phyloP scores from a whole-genome alignment of 306 rosid genomes.

The Cucumis melo region DNA sequence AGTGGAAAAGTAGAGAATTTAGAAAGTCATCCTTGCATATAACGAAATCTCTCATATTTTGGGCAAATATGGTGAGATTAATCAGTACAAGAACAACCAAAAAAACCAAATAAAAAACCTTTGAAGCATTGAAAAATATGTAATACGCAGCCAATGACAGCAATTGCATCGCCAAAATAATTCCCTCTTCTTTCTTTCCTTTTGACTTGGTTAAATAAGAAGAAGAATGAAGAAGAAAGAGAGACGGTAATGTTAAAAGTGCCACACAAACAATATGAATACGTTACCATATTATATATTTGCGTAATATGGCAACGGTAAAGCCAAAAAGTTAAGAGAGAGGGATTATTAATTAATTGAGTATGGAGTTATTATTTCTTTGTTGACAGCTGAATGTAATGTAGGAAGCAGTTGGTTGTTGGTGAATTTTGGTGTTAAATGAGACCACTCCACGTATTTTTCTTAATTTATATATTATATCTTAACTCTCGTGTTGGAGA shows the following conservation, averaged over 20 bases:
- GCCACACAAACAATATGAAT: background rate
- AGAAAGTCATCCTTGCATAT: background rate
- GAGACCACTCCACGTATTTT: background rate
- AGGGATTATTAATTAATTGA: background rate
- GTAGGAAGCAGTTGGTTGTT: background rate
- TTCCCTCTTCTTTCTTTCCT: background rate
- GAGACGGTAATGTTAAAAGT: background rate
- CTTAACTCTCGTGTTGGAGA: background rate
- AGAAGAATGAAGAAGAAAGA: no score
- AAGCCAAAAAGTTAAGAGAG: background rate
- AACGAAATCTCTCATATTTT: background rate
- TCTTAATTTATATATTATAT: no score
- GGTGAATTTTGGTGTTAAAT: background rate
- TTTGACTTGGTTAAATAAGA: background rate
- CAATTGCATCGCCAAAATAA: background rate
- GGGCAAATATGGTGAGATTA: background rate
- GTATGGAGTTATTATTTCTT: background rate
- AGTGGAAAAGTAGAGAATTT: background rate
- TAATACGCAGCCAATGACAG: slow-evolving; percentile 17
- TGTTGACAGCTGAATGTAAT: background rate
- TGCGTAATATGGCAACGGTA: background rate
- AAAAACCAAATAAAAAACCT: slow-evolving; percentile 1
- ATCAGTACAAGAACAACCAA: slow-evolving; percentile 5
- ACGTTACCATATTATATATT: background rate
- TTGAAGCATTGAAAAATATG: slow-evolving; percentile 28